Evolutionary conservation across 148 eudicot species (phyloP), one percentile per base, ranked within the genome.

Genomic region (Rhododendron simsii): DNA sequence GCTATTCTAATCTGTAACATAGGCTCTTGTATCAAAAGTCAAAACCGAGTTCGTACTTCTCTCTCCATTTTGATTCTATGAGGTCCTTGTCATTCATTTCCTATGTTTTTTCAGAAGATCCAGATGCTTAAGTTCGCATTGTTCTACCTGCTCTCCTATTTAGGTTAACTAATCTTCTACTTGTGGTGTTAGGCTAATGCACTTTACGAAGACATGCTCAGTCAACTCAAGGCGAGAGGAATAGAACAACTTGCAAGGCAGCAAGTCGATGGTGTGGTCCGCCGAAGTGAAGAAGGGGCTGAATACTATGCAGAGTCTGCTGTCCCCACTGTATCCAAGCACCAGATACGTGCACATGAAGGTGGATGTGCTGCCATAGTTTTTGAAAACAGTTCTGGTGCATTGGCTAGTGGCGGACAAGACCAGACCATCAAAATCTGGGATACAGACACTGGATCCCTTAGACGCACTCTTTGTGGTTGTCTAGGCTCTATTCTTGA

Each of bases 221-320:
- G 88, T 87, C 92, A 91, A 85, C 84, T 92, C 28, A 95, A 93
- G 87, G 92, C 91, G 71, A 93, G 88, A 81, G 91, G 92, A 59
- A 93, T 95, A 81, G 91, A 94, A 79, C 92, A 92, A 86, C 94
- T 94, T 78, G 99, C 99, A 65, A 90, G 93, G 84, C 94, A 92
- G 86, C 99, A 97, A 91, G 99, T 97, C 35, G 99, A 97, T 82
- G 99, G 99, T 51, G 93, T 97, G 50, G 95, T 97, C 85, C 98
- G 98, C 84, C 98, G 86, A 87, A 89, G 95, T 85, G 99, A 97
- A 37, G 79, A 75, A 85, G 98, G 98, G 80, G 96, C 98, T 0
- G 98, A 94, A 84, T 93, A 81, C 83, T 95, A 91, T 63, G 91
- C 90, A 11, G 99, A 95, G 83, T 92, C 99, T 41, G 87, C 87